Base-by-base conservation (phyloP, 352 stramenopile genomes). In the Globisporangium nodosum region DNA sequence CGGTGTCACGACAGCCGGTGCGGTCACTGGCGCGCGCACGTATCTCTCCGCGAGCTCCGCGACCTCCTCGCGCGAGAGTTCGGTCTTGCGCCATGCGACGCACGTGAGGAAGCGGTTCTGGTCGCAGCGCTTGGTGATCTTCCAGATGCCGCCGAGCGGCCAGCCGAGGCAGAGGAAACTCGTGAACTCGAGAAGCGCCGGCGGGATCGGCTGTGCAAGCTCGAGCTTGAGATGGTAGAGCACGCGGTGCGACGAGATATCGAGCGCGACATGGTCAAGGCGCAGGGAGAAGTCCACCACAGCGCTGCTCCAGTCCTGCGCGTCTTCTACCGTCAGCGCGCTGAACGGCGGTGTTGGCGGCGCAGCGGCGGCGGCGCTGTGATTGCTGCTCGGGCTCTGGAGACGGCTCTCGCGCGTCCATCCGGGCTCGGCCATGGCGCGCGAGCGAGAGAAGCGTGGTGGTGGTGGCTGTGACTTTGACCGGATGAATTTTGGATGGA, bases 111-210 rank as follows among this genome's bases (percentile, higher is more conserved):
- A 54, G 5, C 64, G 61, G 47, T 71, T 69, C 58, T 69, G 68
- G 20, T 65, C 51, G 11, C 61, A 65, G 8, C 72, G 40, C 27
- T 56, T 53, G 43, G 68, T 60, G 58, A 87, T 79, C 58, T 77
- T 72, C 76, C 74, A 87, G 48, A 87, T 70, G 33, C 74, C 76
- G 7, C 74, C 74, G 24, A 81, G 61, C 1, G 71, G 74, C 70
- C 72, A 82, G 24, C 69, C 69, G 39, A 87, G 59, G 40, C 70
- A 77, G 24, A 87, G 33, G 43, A 70, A 84, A 56, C 78, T 66
- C 3, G 57, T 59, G 66, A 81, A 66, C 15, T 64, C 52, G 6
- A 73, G 58, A 21, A 71, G 66, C 2, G 65, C 5, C 9, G 58
- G 39, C 3, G 76, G 72, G 31, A 87, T 63, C 48, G 76, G 68